Evolutionary conservation across 495 filamentous ascomycete genomes (phyloP), one percentile per base, ranked within the genome.

Genomic region (Neurospora hispaniola): DNA sequence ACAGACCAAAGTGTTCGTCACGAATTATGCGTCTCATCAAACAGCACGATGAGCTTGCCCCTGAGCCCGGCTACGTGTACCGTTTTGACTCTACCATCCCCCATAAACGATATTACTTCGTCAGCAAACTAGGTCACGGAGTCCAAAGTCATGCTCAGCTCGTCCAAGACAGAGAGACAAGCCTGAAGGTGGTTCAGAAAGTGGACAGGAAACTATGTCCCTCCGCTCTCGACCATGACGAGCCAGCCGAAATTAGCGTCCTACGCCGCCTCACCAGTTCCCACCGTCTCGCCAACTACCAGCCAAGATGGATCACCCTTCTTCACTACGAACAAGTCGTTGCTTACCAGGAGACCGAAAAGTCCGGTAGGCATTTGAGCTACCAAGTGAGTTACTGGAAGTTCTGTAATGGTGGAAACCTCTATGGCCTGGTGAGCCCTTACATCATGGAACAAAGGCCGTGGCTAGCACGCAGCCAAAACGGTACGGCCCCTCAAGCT

Each of bases 71-170:
- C 7, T 38, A 69, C 31, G 71, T 42, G n/a, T 75, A 43, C 71
- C n/a, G 43, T 12, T 72, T 73, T 44, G 46, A 68, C 44, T n/a
- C 62, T 6, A 44, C 20, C 18, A 44, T 48, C 4, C 66, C 68
- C 40, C 35, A 73, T 66, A 27, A 31, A 11, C 44, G 35, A 12
- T 75, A 48, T 23, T 54, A 73, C 40, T 70, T 70, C 46, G 31
- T 73, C n/a, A 31, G 43, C 3, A n/a, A 40, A 1, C 27, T 73
- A 18, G 31, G 39, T 11, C 8, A 9, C 11, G 71, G 73, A 40
- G 18, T 69, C 2, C 73, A 75, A 20, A 75, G 71, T 66, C 31
- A 6, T 4, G 73, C 70, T 6, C 73, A 75, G 40, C 71, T 75
- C 1, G 71, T 72, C 10, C 31, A 20, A 9, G 59, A 75, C 46